Base-by-base conservation (phyloP, 1,284 basidiomycete genomes). In the Heterobasidion parviporum region DNA sequence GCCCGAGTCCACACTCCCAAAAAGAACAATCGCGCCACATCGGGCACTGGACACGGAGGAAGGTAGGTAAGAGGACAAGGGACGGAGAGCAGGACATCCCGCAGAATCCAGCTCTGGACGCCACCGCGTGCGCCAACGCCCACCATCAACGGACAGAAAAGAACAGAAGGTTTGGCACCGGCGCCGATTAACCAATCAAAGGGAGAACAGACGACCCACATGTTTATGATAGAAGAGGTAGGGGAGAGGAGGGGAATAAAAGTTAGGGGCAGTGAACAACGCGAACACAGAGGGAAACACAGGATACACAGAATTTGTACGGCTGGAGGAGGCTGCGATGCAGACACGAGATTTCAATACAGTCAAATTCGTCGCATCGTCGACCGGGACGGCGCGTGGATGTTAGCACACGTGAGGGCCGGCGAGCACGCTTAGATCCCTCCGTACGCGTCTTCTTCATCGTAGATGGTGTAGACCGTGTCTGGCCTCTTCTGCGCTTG, bases 401-500 rank as follows among this genome's bases (percentile, higher is more conserved):
- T 26, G 26, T 26, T 26, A 26, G 26, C 26, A 48, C 26, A n/a
- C 32, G 45, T 46, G 32, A 34, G 12, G 34, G 14, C n/a, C 18
- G 14, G 38, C n/a, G 9, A 33, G 36, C 16, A 18, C 8, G 16
- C 12, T 74, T 69, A 85, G 64, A 86, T 77, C 38, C 84, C 84
- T 35, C 75, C 81, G 60, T 87, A 87, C 44, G 79, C 82, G 59
- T 87, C 84, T n/a, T 79, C 78, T 36, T 78, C 76, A 60, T 81
- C 75, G 60, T 85, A 85, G 57, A 83, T 57, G 20, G 81, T 80
- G 59, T 79, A 76, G 49, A 73, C 68, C 49, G 78, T 74, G 32
- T 67, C 62, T 1, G 76, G 76, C 53, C 76, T 69, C 60, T 66
- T 66, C 15, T 52, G 46, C 14, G 52, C 49, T 7, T 60, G 54